Conservation (phyloP, 176 grass and related monocot genomes). For the Stipa capillata region DNA sequence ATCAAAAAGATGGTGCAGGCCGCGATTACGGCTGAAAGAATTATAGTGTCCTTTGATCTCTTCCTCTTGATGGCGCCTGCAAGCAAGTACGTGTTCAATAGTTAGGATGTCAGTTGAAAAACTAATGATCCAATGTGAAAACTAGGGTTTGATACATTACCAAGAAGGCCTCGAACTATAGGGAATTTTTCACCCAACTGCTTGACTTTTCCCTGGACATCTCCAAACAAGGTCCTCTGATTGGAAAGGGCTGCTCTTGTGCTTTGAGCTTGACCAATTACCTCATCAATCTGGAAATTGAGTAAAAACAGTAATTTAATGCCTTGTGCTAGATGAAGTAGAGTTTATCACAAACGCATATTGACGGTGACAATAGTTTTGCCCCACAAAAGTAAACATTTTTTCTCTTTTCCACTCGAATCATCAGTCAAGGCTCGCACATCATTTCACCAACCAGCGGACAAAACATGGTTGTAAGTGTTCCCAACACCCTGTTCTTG, state of each 20-base stretch:
- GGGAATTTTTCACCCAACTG: constrained; percentile 95
- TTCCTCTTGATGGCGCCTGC: constrained; percentile 93
- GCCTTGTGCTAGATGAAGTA: background rate
- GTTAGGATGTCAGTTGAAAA: background rate
- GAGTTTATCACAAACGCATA: too few relatives aligned
- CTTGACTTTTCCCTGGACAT: constrained; percentile 95
- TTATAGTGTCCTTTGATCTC: constrained; percentile 89
- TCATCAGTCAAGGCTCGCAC: background rate
- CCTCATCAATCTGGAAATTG: constrained; percentile 77
- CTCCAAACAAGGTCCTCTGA: constrained; percentile 64
- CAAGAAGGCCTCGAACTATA: constrained; percentile 65
- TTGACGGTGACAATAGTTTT: background rate
- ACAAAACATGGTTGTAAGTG: background rate
- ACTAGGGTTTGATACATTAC: constrained; percentile 33
- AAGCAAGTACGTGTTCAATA: background rate
- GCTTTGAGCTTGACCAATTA: constrained; percentile 83
- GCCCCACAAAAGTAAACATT: background rate
- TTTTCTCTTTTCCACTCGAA: background rate
- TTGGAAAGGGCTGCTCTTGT: constrained; percentile 57
- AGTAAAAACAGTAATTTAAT: background rate
- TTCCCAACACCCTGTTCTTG: background rate
- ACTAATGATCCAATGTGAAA: background rate
- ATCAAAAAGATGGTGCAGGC: constrained; percentile 84
- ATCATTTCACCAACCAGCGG: background rate
- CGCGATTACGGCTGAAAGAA: constrained; percentile 91